A percentile compares a stretch with the other conserved stretches of the same genome.
Evolutionary conservation across 2,329 filamentous ascomycete species (phyloP).

Genomic region (Neoscytalidium dimidiatum): DNA sequence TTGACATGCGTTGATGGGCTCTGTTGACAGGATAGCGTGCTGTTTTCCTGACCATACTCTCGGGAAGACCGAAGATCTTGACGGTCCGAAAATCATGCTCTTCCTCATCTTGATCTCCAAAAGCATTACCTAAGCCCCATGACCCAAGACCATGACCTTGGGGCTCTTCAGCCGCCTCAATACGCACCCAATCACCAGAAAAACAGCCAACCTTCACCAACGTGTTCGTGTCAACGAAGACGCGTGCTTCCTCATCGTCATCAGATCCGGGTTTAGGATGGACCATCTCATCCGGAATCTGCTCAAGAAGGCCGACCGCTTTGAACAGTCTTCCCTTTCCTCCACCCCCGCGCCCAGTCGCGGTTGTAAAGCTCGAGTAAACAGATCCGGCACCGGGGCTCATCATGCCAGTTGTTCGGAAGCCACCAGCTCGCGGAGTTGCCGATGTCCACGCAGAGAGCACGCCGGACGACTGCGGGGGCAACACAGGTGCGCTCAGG

Average conservation of each 20-base stretch:
- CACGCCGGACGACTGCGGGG: slow-evolving; percentile 75
- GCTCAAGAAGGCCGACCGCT: slow-evolving; percentile 71
- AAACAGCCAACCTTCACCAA: slow-evolving; percentile 92
- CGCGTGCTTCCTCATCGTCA: slow-evolving; percentile 81
- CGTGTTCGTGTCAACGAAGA: slow-evolving; percentile 87
- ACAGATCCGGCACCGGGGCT: slow-evolving; percentile 75
- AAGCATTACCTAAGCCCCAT: slow-evolving; percentile 66
- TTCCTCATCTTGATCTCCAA: slow-evolving; percentile 60
- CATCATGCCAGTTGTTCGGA: slow-evolving; percentile 70
- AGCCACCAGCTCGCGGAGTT: slow-evolving; percentile 74
- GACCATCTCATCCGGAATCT: slow-evolving; percentile 74
- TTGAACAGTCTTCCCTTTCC: slow-evolving; percentile 80
- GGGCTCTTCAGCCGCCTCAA: slow-evolving; percentile 77
- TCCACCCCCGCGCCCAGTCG: slow-evolving; percentile 73
- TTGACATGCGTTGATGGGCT: slow-evolving; percentile 50
- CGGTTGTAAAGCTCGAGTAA: slow-evolving; percentile 83
- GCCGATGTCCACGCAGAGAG: slow-evolving; percentile 78
- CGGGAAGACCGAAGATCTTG: slow-evolving; percentile 85
- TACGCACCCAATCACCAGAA: slow-evolving; percentile 92
- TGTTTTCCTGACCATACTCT: slow-evolving; percentile 60
- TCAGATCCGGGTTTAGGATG: slow-evolving; percentile 82
- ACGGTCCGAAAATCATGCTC: slow-evolving; percentile 75
- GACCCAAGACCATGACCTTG: slow-evolving; percentile 65
- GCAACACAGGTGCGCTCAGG: slow-evolving; percentile 74
- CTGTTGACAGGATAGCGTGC: slow-evolving; percentile 58